Evolutionary conservation across 2,329 filamentous ascomycete species (phyloP).

Genomic region (Cadophora sp.): DNA sequence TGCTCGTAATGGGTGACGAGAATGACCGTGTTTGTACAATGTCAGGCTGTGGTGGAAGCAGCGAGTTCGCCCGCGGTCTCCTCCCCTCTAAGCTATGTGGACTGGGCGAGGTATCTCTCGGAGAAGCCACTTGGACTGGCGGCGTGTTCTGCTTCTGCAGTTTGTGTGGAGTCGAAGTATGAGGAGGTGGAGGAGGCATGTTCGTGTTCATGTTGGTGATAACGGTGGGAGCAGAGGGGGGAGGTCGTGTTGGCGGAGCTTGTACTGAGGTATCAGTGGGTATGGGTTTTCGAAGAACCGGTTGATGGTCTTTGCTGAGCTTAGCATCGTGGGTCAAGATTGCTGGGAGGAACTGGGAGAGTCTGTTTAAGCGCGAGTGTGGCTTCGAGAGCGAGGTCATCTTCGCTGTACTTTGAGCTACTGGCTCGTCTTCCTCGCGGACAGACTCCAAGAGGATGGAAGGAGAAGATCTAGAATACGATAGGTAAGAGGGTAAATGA

Average conservation of each 20-base stretch:
- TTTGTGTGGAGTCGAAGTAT: background rate
- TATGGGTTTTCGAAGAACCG: conserved; percentile 5
- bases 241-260: conserved; percentile 3
- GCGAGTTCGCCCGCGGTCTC: conserved; percentile 16
- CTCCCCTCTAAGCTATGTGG: conserved; percentile 1
- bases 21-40: conserved; percentile 21
- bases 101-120: conserved; percentile 13
- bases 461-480: conserved; percentile 6
- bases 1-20: conserved; percentile 25
- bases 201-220: background rate
- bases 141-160: conserved; percentile 12
- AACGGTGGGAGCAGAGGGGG: conserved; percentile 6
- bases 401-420: conserved; percentile 5
- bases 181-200: background rate
- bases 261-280: background rate
- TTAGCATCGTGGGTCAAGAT: conserved; percentile 19
- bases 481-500: background rate
- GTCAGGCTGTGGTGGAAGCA: conserved; percentile 19
- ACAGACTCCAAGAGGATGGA: background rate
- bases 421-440: conserved; percentile 10
- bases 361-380: conserved; percentile 18
- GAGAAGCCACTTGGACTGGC: conserved; percentile 11
- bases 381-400: conserved; percentile 17
- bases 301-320: conserved; percentile 11
- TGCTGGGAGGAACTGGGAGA: conserved; percentile 11